Evolutionary conservation across 495 filamentous ascomycete species (phyloP), one percentile per base, ranked within the genome.

Genomic region (Penicillium parvum): DNA sequence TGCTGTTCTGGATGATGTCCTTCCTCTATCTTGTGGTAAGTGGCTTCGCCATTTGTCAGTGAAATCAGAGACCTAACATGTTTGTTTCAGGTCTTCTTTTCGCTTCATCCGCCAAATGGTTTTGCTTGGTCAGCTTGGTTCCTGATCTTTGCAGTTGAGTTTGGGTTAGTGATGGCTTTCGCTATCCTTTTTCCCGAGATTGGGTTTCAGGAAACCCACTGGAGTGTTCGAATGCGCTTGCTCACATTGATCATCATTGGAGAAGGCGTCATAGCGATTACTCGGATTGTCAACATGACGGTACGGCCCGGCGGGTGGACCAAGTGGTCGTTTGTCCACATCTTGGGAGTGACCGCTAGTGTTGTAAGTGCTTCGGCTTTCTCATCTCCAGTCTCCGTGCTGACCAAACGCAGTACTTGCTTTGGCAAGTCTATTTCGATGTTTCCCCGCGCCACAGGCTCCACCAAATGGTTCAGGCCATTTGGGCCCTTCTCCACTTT

Each of bases 351-450:
- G 32, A 69, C 65, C 15, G 65, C 66, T 2, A 63, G 66, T 43
- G 70, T 75, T 35, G 70, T 78, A 50, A 53, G 75, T 51, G 63
- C 18, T 27, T 18, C 20, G 14, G 26, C 55, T 64, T 26, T 50
- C 63, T 48, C 34, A 48, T 32, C 40, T 52, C n/a, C 6, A 35
- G 32, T 2, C 6, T 35, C 22, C 8, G 21, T 37, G 11, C 47
- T 49, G 22, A 45, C 18, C 15, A 17, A 14, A 20, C 12, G 11
- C 20, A 79, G 77, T 86, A 85, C 60, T 69, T 87, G 43, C 57
- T 83, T 21, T 87, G 77, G 70, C 81, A 84, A 65, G 71, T 82
- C 39, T 87, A 89, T 61, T 86, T 83, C 44, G 83, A 88, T 57
- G 71, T 69, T n/a, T 59, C 62, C 12, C 61, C 65, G 29, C 52